Conservation (phyloP, 2,329 filamentous ascomycete genomes). For the Didymosphaeria variabile region DNA sequence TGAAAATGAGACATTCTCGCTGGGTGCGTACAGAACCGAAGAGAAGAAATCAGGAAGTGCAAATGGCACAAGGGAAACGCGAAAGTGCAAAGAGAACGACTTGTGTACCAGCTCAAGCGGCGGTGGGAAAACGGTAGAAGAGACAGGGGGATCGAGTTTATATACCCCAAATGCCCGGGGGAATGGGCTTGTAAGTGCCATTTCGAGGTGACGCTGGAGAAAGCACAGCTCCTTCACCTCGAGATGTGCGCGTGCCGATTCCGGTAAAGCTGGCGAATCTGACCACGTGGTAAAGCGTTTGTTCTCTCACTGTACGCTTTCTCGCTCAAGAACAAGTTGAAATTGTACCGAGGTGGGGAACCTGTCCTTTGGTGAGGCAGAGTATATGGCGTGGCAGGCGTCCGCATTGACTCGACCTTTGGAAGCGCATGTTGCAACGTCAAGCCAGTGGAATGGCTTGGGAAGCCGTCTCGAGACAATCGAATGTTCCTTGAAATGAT, state of each 20-base stretch:
- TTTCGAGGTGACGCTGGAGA: neutral
- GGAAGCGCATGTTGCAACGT: no score
- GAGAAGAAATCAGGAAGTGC: neutral
- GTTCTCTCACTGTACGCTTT: neutral
- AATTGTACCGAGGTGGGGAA: neutral
- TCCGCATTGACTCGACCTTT: no score
- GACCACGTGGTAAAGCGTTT: neutral
- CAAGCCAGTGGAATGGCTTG: no score
- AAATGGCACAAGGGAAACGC: neutral
- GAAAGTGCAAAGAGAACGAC: neutral
- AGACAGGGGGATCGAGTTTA: neutral
- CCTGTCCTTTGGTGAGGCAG: no score
- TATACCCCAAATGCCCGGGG: neutral
- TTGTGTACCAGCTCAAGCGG: neutral
- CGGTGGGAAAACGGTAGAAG: neutral
- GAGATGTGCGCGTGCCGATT: neutral
- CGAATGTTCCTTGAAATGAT: no score
- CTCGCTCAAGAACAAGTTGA: neutral
- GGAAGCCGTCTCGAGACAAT: no score
- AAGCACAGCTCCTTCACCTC: constrained; percentile 1
- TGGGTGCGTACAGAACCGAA: neutral
- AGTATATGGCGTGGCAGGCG: no score
- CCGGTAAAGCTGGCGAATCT: neutral
- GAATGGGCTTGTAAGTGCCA: neutral
- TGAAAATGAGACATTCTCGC: neutral